phyloP scores from a whole-genome alignment of 208 protist genomes.

The Angomonas desouzai region DNA sequence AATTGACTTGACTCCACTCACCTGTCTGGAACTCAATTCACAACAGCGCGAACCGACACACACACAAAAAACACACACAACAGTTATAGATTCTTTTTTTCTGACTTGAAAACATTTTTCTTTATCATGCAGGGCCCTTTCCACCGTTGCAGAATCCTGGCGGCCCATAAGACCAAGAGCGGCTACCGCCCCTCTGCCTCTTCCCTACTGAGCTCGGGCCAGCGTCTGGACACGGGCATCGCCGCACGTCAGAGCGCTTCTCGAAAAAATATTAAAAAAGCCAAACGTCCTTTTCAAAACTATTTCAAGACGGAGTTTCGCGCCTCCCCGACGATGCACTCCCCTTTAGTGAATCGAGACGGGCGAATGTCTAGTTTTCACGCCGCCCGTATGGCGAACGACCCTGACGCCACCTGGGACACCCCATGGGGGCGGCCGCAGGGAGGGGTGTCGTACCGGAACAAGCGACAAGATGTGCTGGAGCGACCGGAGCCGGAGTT shows the following conservation, averaged over 20 bases:
- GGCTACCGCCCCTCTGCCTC: slow-evolving; percentile 49
- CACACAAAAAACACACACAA: too few species aligned
- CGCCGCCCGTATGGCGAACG: slow-evolving; percentile 56
- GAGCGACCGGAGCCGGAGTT: slow-evolving; percentile 46
- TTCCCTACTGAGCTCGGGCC: slow-evolving; percentile 55
- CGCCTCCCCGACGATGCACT: slow-evolving; percentile 26
- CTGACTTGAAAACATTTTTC: neutral
- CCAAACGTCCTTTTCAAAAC: slow-evolving; percentile 64
- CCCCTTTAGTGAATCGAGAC: slow-evolving; percentile 15
- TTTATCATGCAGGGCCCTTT: neutral
- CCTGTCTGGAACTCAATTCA: too few species aligned
- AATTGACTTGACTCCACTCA: neutral
- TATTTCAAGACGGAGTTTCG: slow-evolving; percentile 75
- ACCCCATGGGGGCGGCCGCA: slow-evolving; percentile 45
- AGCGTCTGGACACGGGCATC: slow-evolving; percentile 78
- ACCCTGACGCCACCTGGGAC: slow-evolving; percentile 42
- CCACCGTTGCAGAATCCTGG: neutral
- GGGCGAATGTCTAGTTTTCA: slow-evolving; percentile 43
- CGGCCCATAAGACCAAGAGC: neutral
- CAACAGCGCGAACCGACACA: too few species aligned
- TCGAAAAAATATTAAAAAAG: slow-evolving; percentile 68
- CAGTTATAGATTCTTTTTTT: too few species aligned
- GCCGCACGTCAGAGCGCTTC: slow-evolving; percentile 62
- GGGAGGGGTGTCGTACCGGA: slow-evolving; percentile 25
- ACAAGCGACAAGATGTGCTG: slow-evolving; percentile 66